Evolutionary conservation across 176 grass and related monocot species (phyloP), one percentile per base, ranked within the genome.

Genomic region (Oryza glumipatula): DNA sequence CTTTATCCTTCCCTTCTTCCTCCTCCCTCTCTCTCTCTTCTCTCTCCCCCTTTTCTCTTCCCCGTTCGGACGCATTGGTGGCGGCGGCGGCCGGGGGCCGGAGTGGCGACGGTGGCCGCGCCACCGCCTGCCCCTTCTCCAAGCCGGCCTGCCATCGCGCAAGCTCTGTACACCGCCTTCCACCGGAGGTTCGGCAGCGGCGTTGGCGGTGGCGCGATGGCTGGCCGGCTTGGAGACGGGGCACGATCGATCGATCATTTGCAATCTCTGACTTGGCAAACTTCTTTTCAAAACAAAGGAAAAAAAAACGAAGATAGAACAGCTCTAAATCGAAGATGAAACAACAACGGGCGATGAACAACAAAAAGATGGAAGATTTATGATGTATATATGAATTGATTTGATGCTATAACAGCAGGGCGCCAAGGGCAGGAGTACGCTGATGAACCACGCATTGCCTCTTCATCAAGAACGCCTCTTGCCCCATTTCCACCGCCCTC

Each of bases 361-460:
- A 39, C 16, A 68, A 21, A 68, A 24, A 21, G 12, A 38, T 75
- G 24, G 65, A 23, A 17, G 52, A 71, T 24, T 24, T 19, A 24
- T 24, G 35, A 9, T 30, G 45, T 49, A 36, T 22, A 52, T 78
- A 33, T 73, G 44, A n/a, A 30, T 38, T 24, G 11, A 33, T 11
- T 68, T 44, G 68, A 33, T 75, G 49, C 80, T 91, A 77, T 80
- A 72, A 67, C 76, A 91, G 68, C 51, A 88, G 38, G 76, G 85
- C 89, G 80, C 81, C 89, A 88, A 91, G 71, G 89, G 85, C 85
- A 72, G 80, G 64, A 43, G 80, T 64, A 15, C 12, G 71, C 51
- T 87, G 70, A 48, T 76, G 85, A 33, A 44, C 65, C 19, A 84
- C 45, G 76, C 85, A 88, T 60, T 84, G 89, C 76, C 83, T 91